Evolutionary conservation across 768 basidiomycete genomes (phyloP).

Genomic region (Lentinula boryana): DNA sequence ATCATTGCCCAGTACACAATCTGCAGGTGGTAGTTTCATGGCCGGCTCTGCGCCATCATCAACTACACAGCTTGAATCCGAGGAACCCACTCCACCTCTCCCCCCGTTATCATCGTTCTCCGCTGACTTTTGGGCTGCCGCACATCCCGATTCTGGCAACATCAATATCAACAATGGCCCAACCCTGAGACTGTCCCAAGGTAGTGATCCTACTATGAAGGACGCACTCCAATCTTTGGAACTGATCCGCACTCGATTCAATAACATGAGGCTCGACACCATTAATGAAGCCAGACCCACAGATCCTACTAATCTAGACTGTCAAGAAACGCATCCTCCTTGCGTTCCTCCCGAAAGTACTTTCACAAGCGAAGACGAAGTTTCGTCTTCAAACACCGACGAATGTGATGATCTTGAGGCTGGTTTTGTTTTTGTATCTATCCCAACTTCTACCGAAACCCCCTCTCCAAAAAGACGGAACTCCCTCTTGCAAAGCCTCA

Average conservation of each 20-base stretch:
- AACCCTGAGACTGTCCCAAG: background rate
- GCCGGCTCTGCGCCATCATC: background rate
- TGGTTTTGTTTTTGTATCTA: slow-evolving; percentile 2
- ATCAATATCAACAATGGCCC: too few relatives aligned
- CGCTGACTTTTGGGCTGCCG: background rate
- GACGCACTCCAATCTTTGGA: slow-evolving; percentile 1
- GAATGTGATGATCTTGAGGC: background rate
- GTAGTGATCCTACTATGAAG: background rate
- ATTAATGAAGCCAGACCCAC: background rate
- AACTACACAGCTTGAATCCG: background rate
- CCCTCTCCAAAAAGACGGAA: background rate
- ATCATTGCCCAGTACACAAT: background rate
- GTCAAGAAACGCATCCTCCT: background rate
- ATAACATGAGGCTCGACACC: background rate
- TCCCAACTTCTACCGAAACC: background rate
- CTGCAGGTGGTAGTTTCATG: background rate
- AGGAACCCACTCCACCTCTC: background rate
- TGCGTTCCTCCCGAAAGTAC: background rate
- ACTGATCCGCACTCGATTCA: background rate
- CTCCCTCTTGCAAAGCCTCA: background rate
- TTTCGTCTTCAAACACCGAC: background rate
- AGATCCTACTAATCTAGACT: background rate
- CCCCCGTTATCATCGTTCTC: background rate
- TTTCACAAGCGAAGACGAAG: background rate
- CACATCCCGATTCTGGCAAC: background rate